Conservation (phyloP, 2,329 filamentous ascomycete species). For the Neonectria ditissima region DNA sequence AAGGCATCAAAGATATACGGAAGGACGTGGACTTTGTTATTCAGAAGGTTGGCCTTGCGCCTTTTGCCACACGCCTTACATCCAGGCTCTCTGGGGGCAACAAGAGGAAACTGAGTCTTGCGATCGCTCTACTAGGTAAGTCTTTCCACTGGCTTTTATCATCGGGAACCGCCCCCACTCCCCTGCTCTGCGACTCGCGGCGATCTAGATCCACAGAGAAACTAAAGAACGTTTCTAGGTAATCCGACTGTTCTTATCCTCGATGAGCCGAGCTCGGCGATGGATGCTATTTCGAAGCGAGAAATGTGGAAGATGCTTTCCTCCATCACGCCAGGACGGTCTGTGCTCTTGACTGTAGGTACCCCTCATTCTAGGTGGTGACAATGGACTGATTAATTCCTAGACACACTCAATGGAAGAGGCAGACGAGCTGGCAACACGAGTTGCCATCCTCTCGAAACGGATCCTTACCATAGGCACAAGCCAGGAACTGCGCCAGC, state of each 20-base stretch:
- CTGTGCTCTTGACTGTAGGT: constrained; percentile 75
- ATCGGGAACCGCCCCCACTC: no score
- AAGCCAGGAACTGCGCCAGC: constrained; percentile 65
- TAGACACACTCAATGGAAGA: constrained; percentile 91
- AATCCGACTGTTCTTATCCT: constrained; percentile 85
- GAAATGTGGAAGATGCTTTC: constrained; percentile 82
- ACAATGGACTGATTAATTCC: no score
- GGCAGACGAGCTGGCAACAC: constrained; percentile 82
- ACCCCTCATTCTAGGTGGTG: no score
- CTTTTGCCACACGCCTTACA: constrained; percentile 78
- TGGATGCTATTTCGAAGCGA: constrained; percentile 87
- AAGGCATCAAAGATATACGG: constrained; percentile 77
- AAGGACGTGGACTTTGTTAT: constrained; percentile 80
- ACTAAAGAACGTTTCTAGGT: constrained; percentile 75
- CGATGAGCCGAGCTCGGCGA: constrained; percentile 85
- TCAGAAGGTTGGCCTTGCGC: constrained; percentile 76
- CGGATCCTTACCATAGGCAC: constrained; percentile 71
- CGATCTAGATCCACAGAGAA: no score
- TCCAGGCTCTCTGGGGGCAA: constrained; percentile 85
- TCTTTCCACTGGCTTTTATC: no score
- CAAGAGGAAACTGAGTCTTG: constrained; percentile 85
- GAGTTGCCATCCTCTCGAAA: constrained; percentile 60
- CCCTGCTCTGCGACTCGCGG: no score
- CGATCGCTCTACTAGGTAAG: constrained; percentile 60
- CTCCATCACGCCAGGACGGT: constrained; percentile 74